Evolutionary conservation across 2,329 filamentous ascomycete genomes (phyloP).

Genomic region (Aspergillus ochraceoroseus): DNA sequence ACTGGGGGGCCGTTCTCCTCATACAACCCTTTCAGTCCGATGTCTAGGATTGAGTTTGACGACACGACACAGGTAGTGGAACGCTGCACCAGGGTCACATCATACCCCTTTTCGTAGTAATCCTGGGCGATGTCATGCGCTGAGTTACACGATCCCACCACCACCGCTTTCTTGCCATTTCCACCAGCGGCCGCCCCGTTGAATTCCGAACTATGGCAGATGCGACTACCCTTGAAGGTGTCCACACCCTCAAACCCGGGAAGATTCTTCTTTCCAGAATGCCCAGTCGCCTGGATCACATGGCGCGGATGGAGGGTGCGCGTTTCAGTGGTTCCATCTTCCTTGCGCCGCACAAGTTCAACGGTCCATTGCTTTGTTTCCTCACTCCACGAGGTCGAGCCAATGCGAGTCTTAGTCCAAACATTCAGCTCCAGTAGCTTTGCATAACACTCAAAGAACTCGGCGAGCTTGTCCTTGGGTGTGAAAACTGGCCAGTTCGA

Average conservation of each 20-base stretch:
- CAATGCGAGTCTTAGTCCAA: conserved; percentile 55
- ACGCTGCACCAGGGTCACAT: conserved; percentile 66
- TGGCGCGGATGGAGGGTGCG: conserved; percentile 59
- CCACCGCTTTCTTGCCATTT: conserved; percentile 56
- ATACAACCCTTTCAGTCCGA: conserved; percentile 51
- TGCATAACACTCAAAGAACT: conserved; percentile 64
- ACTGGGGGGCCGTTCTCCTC: conserved; percentile 51
- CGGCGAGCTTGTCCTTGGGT: conserved; percentile 65
- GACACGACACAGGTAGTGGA: conserved; percentile 61
- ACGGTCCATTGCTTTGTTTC: conserved; percentile 52
- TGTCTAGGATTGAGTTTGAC: conserved; percentile 50
- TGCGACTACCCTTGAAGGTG: conserved; percentile 53
- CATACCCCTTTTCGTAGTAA: conserved; percentile 60
- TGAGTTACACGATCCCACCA: conserved; percentile 65
- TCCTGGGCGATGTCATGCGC: conserved; percentile 66
- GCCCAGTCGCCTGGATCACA: conserved; percentile 63
- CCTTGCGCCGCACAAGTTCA: conserved; percentile 44
- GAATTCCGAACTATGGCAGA: conserved; percentile 61
- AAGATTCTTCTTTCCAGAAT: conserved; percentile 60
- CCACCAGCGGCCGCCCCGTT: conserved; percentile 48
- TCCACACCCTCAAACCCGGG: conserved; percentile 47
- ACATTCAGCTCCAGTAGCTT: conserved; percentile 63
- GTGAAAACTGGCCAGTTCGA: conserved; percentile 64
- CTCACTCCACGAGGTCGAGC: conserved; percentile 50
- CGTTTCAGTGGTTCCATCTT: conserved; percentile 41